Evolutionary conservation across 768 basidiomycete genomes (phyloP), one percentile per base, ranked within the genome.

Genomic region (Lyophyllum shimeji): DNA sequence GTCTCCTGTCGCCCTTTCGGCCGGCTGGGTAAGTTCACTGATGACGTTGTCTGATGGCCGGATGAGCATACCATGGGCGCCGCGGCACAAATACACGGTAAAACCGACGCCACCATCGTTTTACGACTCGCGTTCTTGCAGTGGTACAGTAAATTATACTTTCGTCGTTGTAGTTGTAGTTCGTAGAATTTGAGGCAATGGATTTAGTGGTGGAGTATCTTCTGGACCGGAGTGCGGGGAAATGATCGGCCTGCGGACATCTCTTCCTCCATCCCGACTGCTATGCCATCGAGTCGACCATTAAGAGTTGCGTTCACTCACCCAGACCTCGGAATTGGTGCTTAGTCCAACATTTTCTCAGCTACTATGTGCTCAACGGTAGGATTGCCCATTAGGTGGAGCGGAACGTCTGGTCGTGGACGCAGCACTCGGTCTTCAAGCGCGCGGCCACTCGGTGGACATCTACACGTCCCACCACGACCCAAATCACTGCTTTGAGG

Each of bases 401-500:
- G 96, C 96, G 2, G 96, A 99, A 72, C 82, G 96, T 23, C 82
- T 98, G 6, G 88, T 98, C 5, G 95, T 98, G 20, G 96, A 99
- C 69, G 93, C 95, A 23, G 95, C 96, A 1, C 78, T 96, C 0
- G 91, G 94, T 7, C 74, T 99, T 12, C 91, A 98, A 69, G 74
- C 80, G 8, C 78, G 86, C 5, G 96, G 95, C 0, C 95, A 98
- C 65, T 72, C 78, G 0, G 89, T 99, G 17, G 85, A 90, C 63
- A 83, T 98, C 21, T 97, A 94, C 71, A 98, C 97, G 0, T 96
- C 93, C 0, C 85, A 97, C 65, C 95, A 97, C 69, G 89, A 99
- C 64, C 81, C 85, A 0, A 74, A 77, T 13, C 87, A 93, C 59
- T 96, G 92, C 66, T 99, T 99, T 62, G 91, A 94, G 49, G 97